Evolutionary conservation across 2,329 filamentous ascomycete species (phyloP), one percentile per base, ranked within the genome.

Genomic region (Phyllosticta capitalensis): DNA sequence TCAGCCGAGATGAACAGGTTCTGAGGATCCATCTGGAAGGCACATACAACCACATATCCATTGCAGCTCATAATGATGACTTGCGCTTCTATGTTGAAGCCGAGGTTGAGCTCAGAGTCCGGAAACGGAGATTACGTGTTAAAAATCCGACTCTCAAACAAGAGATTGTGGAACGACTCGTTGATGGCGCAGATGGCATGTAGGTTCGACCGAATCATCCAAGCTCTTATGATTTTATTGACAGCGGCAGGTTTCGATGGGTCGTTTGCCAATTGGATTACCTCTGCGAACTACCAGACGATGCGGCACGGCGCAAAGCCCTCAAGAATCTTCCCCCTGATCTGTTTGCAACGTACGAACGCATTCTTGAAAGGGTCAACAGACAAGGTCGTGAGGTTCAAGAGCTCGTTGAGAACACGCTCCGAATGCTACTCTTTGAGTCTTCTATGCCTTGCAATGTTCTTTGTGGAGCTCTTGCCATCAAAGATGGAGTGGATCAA

Each of bases 201-300:
- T 57, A 24, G 19, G 55, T 55, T 26, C 9, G 14, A 20, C 10
- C 52, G 9, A 17, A 33, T 45, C 9, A n/a, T n/a, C 14, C 3
- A 17, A 1, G 5, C n/a, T n/a, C 9, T n/a, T 17, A 17, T 6
- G 20, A 9, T 12, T 19, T 33, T 19, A 22, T 55, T 12, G 26
- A 24, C n/a, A 28, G 30, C n/a, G 1, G 28, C 19, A 56, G 55
- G 55, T 56, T 57, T 12, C 55, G 55, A 1, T 57, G 55, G 55
- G 55, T 52, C 6, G 28, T 49, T 14, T 57, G 55, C 3, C 55
- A 57, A 28, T 6, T 57, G 9, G 49, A 57, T 5, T 38, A 52
- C 5, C 48, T 57, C 6, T 57, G 55, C 12, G 19, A 22, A 14
- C 12, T 52, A 0, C 55, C 26, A 2, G 5, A 14, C 5, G 49